These are phyloP conservation scores for Pittosporum tobira DNA, from an alignment of 129 eudicot species.

Conservation along the genomic window DNA sequence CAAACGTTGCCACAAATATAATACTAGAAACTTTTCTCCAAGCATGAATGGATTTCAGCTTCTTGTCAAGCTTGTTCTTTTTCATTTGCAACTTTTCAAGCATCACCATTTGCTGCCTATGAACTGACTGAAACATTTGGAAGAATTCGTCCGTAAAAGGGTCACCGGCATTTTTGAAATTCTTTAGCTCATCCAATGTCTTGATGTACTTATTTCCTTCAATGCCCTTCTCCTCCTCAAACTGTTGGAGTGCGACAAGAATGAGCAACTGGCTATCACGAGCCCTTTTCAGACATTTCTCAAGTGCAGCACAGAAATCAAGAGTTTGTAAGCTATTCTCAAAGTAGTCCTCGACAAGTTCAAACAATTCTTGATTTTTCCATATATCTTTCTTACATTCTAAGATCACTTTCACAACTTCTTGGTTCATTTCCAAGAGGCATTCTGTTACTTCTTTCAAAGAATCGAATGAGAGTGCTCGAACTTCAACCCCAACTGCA, in stretches of 20 bases:
- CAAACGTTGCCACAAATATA: constrained; percentile 73
- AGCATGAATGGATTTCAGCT: constrained; percentile 40
- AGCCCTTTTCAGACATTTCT: constrained; percentile 59
- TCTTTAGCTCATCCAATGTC: constrained; percentile 65
- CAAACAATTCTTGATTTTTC: constrained; percentile 76
- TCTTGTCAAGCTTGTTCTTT: constrained; percentile 62
- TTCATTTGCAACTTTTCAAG: constrained; percentile 61
- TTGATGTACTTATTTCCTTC: constrained; percentile 36
- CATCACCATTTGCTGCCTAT: constrained; percentile 63
- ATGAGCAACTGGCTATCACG: constrained; percentile 62
- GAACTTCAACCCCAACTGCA: constrained; percentile 70
- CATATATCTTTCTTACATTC: constrained; percentile 86
- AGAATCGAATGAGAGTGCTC: constrained; percentile 74
- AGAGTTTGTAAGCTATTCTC: constrained; percentile 73
- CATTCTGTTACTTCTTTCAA: constrained; percentile 72
- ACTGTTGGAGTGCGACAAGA: constrained; percentile 66
- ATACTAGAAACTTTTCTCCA: constrained; percentile 71
- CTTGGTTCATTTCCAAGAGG: constrained; percentile 79
- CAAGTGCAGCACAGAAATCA: constrained; percentile 76
- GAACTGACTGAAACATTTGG: constrained; percentile 57
- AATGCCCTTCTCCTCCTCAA: constrained; percentile 53
- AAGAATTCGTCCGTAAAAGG: constrained; percentile 81
- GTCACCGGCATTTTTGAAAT: constrained; percentile 59
- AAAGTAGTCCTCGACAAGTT: constrained; percentile 75
- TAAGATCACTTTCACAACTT: constrained; percentile 74